These are phyloP conservation scores for Ustilago hordei DNA, from an alignment of 1,284 basidiomycete genomes.

Conservation along the genomic window DNA sequence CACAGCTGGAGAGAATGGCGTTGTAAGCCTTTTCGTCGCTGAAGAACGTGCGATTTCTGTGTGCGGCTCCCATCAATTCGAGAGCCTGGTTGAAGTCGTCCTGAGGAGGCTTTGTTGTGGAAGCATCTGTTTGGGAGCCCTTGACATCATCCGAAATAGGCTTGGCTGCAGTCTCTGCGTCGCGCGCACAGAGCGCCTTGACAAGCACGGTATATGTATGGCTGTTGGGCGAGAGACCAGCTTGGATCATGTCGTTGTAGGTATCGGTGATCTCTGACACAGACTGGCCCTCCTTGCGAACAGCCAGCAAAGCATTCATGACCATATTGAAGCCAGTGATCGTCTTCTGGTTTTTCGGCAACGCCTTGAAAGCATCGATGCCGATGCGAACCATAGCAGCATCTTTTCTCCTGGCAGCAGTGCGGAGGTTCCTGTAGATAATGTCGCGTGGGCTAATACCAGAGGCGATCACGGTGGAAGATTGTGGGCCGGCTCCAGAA, in stretches of 20 bases:
- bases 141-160: background rate
- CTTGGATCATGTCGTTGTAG: conserved; percentile 82
- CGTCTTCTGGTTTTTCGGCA: conserved; percentile 52
- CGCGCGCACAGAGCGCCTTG: conserved; percentile 78
- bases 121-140: conserved; percentile 4
- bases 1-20: conserved; percentile 77
- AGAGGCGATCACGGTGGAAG: background rate
- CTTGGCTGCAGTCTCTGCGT: conserved; percentile 73
- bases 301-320: conserved; percentile 74
- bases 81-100: conserved; percentile 69
- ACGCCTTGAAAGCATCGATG: conserved; percentile 54
- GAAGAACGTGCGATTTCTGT: conserved; percentile 69
- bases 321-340: conserved; percentile 77
- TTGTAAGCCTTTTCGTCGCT: conserved; percentile 72
- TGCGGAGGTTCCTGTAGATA: conserved; percentile 25
- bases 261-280: conserved; percentile 77
- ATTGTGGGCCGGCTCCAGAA: background rate
- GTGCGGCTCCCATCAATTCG: conserved; percentile 74
- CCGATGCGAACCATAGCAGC: conserved; percentile 15
- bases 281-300: conserved; percentile 74
- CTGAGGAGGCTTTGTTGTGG: conserved; percentile 67
- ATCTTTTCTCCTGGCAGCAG: conserved; percentile 27
- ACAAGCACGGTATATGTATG: conserved; percentile 81
- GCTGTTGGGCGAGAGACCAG: conserved; percentile 77
- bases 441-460: conserved; percentile 15